Percentiles rank a stretch among this genome's conserved stretches.
These are phyloP conservation scores for Aechmea fasciata DNA, from an alignment of 176 grass and related monocot species.

Conservation along the genomic window DNA sequence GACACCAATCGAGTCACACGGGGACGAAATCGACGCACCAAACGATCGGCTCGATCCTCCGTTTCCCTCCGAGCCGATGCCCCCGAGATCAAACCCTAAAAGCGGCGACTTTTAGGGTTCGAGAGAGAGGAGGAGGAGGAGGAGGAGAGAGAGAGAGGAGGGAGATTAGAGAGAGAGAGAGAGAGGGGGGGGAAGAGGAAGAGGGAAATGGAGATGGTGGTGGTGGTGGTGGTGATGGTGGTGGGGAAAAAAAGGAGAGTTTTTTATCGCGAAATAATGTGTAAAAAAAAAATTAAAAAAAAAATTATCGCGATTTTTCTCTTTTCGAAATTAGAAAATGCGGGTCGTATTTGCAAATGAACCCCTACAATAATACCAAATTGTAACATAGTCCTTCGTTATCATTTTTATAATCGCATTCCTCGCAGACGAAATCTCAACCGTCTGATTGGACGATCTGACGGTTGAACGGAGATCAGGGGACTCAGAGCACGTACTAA, in stretches of 20 bases:
- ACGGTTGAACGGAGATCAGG: no score
- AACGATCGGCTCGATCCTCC: not conserved
- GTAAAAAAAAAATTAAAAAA: no score
- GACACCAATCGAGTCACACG: not conserved
- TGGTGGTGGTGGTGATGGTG: conserved; percentile 16
- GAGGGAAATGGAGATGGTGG: conserved; percentile 18
- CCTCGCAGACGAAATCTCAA: no score
- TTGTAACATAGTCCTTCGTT: no score
- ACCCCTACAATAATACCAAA: no score
- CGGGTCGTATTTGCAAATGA: no score
- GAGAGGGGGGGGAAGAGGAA: not conserved
- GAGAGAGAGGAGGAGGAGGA: not conserved
- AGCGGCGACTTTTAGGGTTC: conserved; percentile 2
- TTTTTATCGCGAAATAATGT: not conserved
- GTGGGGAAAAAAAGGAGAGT: conserved; percentile 1
- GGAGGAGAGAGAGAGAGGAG: not conserved
- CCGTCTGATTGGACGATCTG: no score
- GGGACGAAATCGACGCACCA: not conserved
- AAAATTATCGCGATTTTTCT: no score
- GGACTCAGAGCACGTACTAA: no score
- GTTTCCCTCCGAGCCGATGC: conserved; percentile 2
- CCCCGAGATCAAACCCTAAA: not conserved
- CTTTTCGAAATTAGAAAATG: no score
- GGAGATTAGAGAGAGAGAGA: conserved; percentile 16
- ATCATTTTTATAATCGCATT: no score